Evolutionary conservation across 164 flowering plant species (phyloP), one percentile per base, ranked within the genome.

Genomic region (Stephania yunnanensis): DNA sequence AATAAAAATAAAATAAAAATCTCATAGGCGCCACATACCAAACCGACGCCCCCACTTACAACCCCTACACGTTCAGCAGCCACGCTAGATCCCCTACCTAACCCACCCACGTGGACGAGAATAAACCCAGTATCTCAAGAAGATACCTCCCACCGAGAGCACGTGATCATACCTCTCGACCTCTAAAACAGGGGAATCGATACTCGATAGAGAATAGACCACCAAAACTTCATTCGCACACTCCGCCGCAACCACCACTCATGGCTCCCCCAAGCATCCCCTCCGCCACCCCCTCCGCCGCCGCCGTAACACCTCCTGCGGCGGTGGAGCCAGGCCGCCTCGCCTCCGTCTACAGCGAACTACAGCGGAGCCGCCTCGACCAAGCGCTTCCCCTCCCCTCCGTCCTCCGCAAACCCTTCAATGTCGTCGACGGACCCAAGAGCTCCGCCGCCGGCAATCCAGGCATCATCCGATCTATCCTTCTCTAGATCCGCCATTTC

Each of bases 361-460:
- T 92, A 1, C 97, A 92, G 79, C 80, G 77, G 46, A 86, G 89
- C 78, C 90, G 97, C 36, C 87, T 94, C 78, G 86, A 85, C 67
- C 86, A 89, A 64, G 11, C 87, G 0, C 94, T 91, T 31, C 93
- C 96, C 44, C 83, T 92, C 12, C 98, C 98, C 25, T 85, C 90
- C 1, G 97, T 94, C 12, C 90, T 94, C 75, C 74, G 48, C 50
- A 80, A 65, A 5, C 75, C 87, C 19, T 92, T 92, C 83, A 75
- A 86, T 10, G 79, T 91, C 79, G 87, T 86, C 73, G 91, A 94
- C 9, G 97, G 98, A 1, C 90, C 97, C 45, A 79, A 87, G 0
- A 92, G 97, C 84, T 90, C 97, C 69, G 91, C 97, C 73, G 95
- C 97, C 20, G 97, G 94, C 7, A 85, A 94, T 75, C 98, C 97